A percentile compares a stretch with the other conserved stretches of the same genome.
These are phyloP conservation scores for Leptodontidium sp. DNA, from an alignment of 2,329 filamentous ascomycete species.

Conservation along the genomic window DNA sequence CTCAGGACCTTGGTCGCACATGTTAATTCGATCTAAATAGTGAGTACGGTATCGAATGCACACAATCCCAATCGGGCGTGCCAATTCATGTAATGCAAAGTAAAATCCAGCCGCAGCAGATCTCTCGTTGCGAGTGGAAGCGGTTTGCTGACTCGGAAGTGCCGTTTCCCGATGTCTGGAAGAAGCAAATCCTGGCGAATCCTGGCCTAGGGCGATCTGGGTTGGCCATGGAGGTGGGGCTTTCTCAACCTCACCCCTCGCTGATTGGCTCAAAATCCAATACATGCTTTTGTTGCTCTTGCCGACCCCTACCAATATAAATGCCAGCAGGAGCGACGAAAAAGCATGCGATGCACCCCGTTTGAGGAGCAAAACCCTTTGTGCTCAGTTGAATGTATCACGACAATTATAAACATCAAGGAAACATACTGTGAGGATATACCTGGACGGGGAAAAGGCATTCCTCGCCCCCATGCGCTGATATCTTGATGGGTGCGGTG, in stretches of 20 bases:
- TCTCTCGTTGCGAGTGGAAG: not conserved
- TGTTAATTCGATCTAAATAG: not conserved
- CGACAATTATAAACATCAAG: not conserved
- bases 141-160: constrained; percentile 14
- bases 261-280: not conserved
- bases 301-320: no score
- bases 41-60: not conserved
- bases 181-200: not conserved
- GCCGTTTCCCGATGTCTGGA: constrained; percentile 1
- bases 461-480: constrained; percentile 1
- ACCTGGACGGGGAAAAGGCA: not conserved
- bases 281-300: not conserved
- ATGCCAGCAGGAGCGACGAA: no score
- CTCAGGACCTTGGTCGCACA: not conserved
- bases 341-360: not conserved
- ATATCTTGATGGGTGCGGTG: not conserved
- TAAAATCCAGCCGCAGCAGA: not conserved
- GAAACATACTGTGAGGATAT: not conserved
- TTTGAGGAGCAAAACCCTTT: no score
- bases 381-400: not conserved
- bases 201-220: not conserved
- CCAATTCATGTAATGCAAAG: not conserved
- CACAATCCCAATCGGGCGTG: not conserved
- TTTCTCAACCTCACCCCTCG: not conserved
- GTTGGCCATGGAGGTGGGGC: constrained; percentile 1